Conservation (phyloP, 352 stramenopile species). For the Hyphochytrium catenoides region DNA sequence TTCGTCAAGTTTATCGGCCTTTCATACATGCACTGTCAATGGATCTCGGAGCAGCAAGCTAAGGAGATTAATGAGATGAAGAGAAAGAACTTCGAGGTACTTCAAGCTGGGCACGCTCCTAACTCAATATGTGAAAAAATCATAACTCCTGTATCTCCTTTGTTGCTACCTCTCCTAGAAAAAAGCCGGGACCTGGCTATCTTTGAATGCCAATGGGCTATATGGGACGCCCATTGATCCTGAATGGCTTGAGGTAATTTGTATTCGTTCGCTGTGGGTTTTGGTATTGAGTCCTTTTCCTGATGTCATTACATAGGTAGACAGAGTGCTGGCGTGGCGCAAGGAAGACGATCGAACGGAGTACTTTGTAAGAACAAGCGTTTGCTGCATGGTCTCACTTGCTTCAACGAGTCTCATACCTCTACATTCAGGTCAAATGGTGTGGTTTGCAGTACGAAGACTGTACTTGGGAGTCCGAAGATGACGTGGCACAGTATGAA, state of each 20-base stretch:
- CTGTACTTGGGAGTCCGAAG: conserved; percentile 58
- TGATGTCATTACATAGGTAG: too few relatives aligned
- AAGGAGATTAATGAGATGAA: conserved; percentile 51
- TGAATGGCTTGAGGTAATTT: conserved; percentile 65
- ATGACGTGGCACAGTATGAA: conserved; percentile 53
- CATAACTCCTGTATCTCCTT: too few relatives aligned
- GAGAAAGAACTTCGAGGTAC: conserved; percentile 61
- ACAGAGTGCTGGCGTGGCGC: conserved; percentile 28
- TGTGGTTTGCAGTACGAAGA: conserved; percentile 54
- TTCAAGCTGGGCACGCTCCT: too few relatives aligned
- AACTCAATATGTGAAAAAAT: too few relatives aligned
- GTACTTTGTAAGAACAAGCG: conserved; percentile 5
- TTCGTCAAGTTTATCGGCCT: conserved; percentile 73
- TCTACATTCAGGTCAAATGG: conserved; percentile 59
- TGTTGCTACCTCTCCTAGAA: conserved; percentile 59
- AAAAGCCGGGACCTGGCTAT: conserved; percentile 26
- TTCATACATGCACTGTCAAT: conserved; percentile 62
- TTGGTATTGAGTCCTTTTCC: too few relatives aligned
- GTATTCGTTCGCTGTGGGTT: too few relatives aligned
- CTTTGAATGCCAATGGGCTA: conserved; percentile 8
- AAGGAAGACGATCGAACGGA: conserved; percentile 11
- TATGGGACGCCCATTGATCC: conserved; percentile 32
- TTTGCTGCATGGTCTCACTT: conserved; percentile 19
- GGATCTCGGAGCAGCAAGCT: conserved; percentile 41
- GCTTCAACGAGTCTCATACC: conserved; percentile 45